Base-by-base conservation (phyloP, 2,329 filamentous ascomycete species). In the Nemania sp. region DNA sequence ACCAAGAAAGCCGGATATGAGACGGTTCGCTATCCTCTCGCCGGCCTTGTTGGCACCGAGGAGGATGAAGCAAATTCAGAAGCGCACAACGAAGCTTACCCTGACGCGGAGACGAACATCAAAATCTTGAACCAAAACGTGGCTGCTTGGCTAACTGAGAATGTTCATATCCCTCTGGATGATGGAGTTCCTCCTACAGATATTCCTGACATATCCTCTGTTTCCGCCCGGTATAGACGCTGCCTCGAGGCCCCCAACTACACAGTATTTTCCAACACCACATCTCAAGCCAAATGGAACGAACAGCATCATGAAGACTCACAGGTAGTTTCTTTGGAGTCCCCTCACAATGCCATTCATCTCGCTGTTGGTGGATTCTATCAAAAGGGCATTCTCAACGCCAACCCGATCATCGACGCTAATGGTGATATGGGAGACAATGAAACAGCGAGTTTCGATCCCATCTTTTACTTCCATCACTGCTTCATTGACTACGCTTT, bases 381-480 rank as follows among this genome's bases (percentile, higher is more conserved):
- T 45, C 41, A 45, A 13, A 45, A 45, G 15, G 41, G 41, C 41
- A 13, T 45, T 15, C 15, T 6, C 41, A 45, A 45, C n/a, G 41
- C 41, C 41, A 13, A 45, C n/a, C 41, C 41, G n/a, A 45, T 45
- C 11, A 5, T 52, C 20, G 58, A 47, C 7, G 58, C 58, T 3
- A 61, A 61, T 22, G 58, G 58, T 18, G 58, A 61, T 18, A 61
- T 61, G 59, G 59, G 59, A n/a, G 59, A 54, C 22, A 62, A 62
- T 13, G 59, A 62, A 18, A 62, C 59, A 8, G 59, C 59, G 2
- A 22, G 32, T 15, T 62, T 62, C 13, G 59, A 62, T 18, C 59
- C 59, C 22, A 62, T 62, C n/a, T 62, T 62, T 49, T 62, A 27
- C 49, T 62, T 62, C 49, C 59, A 62, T 49, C 59, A 62, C 38